Evolutionary conservation across 2,329 filamentous ascomycete species (phyloP), one percentile per base, ranked within the genome.

Genomic region (Coniochaeta ligniaria): DNA sequence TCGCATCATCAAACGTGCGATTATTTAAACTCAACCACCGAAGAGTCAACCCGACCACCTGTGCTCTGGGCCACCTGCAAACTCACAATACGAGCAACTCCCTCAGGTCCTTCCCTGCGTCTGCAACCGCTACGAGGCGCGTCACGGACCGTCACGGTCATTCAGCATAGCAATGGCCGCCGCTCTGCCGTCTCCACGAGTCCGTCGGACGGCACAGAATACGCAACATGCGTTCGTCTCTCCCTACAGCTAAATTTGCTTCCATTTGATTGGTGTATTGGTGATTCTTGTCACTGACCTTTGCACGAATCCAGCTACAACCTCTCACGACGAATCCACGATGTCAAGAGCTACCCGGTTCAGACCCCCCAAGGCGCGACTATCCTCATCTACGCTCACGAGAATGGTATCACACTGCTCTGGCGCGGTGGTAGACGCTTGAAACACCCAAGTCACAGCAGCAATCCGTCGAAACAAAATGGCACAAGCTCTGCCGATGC

Each of bases 401-500:
- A 87, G 62, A 84, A 82, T 70, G 86, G 86, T 52, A 72, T 87
- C 47, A 84, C 80, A 3, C 67, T 88, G 41, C 71, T 84, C 26
- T 89, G 86, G 86, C 80, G 84, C 47, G 86, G 86, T 54, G 85
- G 85, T 12, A 79, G 78, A 58, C 76, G 78, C n/a, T 82, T 88
- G 66, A 87, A 85, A 68, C 63, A 75, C 1, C 64, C 71, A 1
- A 71, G 75, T 41, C 75, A 78, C 69, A 17, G 63, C 65, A 1
- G 62, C 68, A 57, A 52, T 65, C 9, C 73, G 73, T 61, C 73
- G 61, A 83, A 82, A 64, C 75, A 77, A 55, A 87, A 86, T 64
- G 84, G 84, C 14, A 65, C 73, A 0, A 68, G 70, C 3, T 62
- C 70, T 6, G 78, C 80, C 20, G 83, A 85, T 67, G 75, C 79